Evolutionary conservation across 2,329 filamentous ascomycete species (phyloP).

Genomic region (Bimuria novae-zelandiae): DNA sequence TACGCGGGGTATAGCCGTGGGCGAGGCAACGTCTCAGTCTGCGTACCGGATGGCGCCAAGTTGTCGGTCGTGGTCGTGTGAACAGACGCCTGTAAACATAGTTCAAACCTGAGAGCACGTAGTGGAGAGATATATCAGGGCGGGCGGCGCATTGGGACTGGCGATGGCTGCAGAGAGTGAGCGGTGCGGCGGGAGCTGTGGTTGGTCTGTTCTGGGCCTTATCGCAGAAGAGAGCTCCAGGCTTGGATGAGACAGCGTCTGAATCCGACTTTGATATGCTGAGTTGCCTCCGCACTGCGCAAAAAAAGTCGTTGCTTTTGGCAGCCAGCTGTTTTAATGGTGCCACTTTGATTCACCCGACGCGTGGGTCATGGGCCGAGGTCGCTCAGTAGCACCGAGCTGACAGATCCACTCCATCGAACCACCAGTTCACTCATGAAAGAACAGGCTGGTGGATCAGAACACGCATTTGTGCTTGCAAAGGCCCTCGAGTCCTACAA

Average conservation of each 20-base stretch:
- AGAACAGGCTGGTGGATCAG: not conserved
- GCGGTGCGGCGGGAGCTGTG: slow-evolving; percentile 5
- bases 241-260: not conserved
- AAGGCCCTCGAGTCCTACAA: not conserved
- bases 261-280: not conserved
- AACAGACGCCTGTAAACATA: slow-evolving; percentile 21
- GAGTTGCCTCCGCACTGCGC: not conserved
- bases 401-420: slow-evolving; percentile 4
- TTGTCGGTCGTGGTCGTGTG: slow-evolving; percentile 19
- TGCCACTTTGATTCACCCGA: not conserved
- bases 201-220: slow-evolving; percentile 20
- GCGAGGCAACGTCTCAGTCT: slow-evolving; percentile 9
- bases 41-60: not conserved
- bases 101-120: slow-evolving; percentile 10
- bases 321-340: too few relatives aligned
- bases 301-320: not conserved
- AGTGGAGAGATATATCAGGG: slow-evolving; percentile 2
- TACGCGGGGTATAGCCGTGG: slow-evolving; percentile 19
- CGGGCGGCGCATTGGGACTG: slow-evolving; percentile 14
- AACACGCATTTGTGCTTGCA: not conserved
- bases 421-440: not conserved
- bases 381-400: slow-evolving; percentile 3
- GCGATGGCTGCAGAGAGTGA: slow-evolving; percentile 1
- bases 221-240: slow-evolving; percentile 9
- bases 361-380: not conserved